These are phyloP conservation scores for Suhomyces faveliae DNA, from an alignment of 805 yeast species.

Conservation along the genomic window DNA sequence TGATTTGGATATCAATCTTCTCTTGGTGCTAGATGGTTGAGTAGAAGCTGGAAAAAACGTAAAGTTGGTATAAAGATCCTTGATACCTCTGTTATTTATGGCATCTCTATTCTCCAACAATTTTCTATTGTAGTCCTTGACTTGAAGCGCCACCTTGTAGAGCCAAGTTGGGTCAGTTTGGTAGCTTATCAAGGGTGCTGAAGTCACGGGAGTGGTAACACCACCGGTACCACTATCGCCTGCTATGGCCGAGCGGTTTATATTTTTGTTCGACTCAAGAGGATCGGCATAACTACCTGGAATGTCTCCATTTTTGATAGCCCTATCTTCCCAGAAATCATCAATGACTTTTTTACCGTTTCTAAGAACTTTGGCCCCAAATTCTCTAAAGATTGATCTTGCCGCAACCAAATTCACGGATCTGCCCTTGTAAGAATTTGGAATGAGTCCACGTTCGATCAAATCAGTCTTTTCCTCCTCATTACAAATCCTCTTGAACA, in stretches of 20 bases:
- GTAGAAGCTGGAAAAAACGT: conserved; percentile 69
- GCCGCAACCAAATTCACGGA: conserved; percentile 90
- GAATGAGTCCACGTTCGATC: conserved; percentile 76
- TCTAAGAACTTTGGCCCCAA: conserved; percentile 80
- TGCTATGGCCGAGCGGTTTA: conserved; percentile 3
- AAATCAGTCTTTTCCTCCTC: conserved; percentile 81
- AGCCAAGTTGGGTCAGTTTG: conserved; percentile 76
- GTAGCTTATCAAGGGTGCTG: conserved; percentile 41
- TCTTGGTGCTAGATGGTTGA: conserved; percentile 59
- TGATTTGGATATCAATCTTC: conserved; percentile 20
- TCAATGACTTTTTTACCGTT: conserved; percentile 81
- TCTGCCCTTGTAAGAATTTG: conserved; percentile 88
- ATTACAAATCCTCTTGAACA: conserved; percentile 69
- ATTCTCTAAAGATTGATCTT: conserved; percentile 81
- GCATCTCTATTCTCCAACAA: conserved; percentile 58
- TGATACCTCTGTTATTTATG: conserved; percentile 55
- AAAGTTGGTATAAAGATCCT: conserved; percentile 85
- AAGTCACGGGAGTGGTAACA: conserved; percentile 35
- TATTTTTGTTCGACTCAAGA: conserved; percentile 40
- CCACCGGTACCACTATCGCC: conserved; percentile 13
- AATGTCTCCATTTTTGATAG: conserved; percentile 58
- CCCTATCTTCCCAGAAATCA: conserved; percentile 78
- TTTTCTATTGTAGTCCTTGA: conserved; percentile 66
- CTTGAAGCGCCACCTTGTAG: conserved; percentile 77
- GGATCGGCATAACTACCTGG: conserved; percentile 75